Conservation (phyloP, 2,329 filamentous ascomycete genomes). For the Chlorencoelia australis region DNA sequence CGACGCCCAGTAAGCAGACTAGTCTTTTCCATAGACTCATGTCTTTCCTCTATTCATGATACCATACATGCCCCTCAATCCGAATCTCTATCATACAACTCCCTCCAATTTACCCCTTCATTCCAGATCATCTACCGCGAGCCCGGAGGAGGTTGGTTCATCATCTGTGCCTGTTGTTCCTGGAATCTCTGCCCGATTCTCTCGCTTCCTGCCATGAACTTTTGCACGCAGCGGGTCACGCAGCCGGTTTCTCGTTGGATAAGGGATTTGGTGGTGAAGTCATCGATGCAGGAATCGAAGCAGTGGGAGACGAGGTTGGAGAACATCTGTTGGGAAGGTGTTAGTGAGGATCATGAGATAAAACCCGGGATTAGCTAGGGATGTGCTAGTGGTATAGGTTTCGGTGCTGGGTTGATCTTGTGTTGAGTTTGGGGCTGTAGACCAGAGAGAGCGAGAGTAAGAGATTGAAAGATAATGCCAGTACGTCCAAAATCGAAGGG, state of each 20-base stretch:
- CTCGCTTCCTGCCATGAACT: slow-evolving; percentile 86
- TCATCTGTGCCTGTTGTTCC: slow-evolving; percentile 54
- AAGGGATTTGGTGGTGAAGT: slow-evolving; percentile 96
- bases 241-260: slow-evolving; percentile 82
- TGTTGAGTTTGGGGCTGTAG: too few relatives aligned
- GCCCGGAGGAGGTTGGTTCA: slow-evolving; percentile 27
- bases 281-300: slow-evolving; percentile 94
- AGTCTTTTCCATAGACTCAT: too few relatives aligned
- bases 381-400: too few relatives aligned
- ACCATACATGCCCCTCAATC: background rate
- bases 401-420: too few relatives aligned
- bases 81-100: slow-evolving; percentile 1
- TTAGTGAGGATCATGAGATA: too few relatives aligned
- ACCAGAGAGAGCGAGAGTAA: too few relatives aligned
- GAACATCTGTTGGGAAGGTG: slow-evolving; percentile 37
- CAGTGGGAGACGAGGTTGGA: slow-evolving; percentile 71
- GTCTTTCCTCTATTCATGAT: too few relatives aligned
- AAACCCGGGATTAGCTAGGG: too few relatives aligned
- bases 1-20: too few relatives aligned
- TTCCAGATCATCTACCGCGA: slow-evolving; percentile 11
- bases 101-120: background rate
- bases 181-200: slow-evolving; percentile 85
- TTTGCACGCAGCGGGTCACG: slow-evolving; percentile 89
- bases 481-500: too few relatives aligned
- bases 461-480: too few relatives aligned